Evolutionary conservation across 768 basidiomycete genomes (phyloP).

Genomic region (Tephrocybe rancida): DNA sequence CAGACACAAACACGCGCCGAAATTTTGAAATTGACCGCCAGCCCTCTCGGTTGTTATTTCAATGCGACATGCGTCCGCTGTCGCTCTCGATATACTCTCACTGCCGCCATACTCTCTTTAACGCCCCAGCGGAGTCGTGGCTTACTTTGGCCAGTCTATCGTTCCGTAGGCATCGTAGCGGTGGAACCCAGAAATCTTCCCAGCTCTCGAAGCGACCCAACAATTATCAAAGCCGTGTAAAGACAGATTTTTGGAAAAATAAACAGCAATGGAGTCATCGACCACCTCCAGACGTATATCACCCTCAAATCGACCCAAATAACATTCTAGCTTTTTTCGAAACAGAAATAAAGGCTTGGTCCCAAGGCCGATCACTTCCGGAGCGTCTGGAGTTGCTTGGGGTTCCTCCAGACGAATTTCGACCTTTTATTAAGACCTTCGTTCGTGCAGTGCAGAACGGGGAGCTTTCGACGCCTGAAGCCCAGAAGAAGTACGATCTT

Average conservation of each 20-base stretch:
- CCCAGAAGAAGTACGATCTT: slow-evolving; percentile 39
- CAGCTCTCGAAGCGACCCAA: background rate
- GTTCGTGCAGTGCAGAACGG: slow-evolving; percentile 38
- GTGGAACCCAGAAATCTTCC: background rate
- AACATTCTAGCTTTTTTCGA: slow-evolving; percentile 36
- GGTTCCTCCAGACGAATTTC: slow-evolving; percentile 39
- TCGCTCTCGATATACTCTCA: slow-evolving; percentile 18
- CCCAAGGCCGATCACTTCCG: slow-evolving; percentile 26
- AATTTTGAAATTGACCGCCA: slow-evolving; percentile 5
- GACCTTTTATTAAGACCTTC: slow-evolving; percentile 45
- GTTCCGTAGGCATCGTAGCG: slow-evolving; percentile 4
- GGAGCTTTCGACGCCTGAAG: slow-evolving; percentile 25
- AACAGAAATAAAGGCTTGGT: slow-evolving; percentile 41
- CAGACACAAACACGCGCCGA: slow-evolving; percentile 12
- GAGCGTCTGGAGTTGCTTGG: slow-evolving; percentile 52
- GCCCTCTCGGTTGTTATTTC: background rate
- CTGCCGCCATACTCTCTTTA: slow-evolving; percentile 18
- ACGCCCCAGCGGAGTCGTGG: slow-evolving; percentile 13
- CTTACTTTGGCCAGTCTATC: slow-evolving; percentile 5
- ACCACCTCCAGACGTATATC: background rate
- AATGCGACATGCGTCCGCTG: slow-evolving; percentile 16
- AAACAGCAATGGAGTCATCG: background rate
- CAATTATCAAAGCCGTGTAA: too few species aligned
- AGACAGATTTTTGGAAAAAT: background rate
- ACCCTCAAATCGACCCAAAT: slow-evolving; percentile 11